Evolutionary conservation across 31 red algal genomes (phyloP).

Genomic region (Bonnemaisonia californica): DNA sequence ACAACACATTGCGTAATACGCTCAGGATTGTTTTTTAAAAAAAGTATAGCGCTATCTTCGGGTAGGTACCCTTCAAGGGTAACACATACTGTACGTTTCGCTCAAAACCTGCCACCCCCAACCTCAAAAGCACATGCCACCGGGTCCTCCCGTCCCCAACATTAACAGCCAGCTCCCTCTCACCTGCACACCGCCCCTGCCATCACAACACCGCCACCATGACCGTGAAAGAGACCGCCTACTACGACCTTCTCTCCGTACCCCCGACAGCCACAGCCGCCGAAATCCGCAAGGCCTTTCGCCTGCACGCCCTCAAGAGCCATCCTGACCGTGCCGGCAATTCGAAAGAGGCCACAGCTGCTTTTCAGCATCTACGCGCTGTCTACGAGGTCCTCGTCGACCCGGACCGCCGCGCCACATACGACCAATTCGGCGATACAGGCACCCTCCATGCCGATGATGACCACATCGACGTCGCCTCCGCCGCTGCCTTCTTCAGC

Average conservation of each 20-base stretch:
- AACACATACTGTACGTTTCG: too few relatives aligned
- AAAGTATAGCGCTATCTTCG: too few relatives aligned
- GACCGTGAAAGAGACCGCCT: constrained; percentile 50
- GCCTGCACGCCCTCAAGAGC: constrained; percentile 69
- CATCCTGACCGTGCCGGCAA: constrained; percentile 82
- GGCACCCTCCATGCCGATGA: constrained; percentile 43
- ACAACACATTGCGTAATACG: too few relatives aligned
- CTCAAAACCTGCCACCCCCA: neutral
- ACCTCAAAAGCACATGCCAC: neutral
- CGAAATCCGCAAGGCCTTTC: constrained; percentile 84
- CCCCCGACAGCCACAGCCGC: constrained; percentile 40
- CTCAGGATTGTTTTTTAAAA: too few relatives aligned
- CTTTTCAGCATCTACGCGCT: constrained; percentile 85
- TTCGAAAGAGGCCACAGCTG: constrained; percentile 48
- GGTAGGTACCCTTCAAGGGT: too few relatives aligned
- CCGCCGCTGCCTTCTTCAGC: constrained; percentile 46
- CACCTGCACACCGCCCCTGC: neutral
- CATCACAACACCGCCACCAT: constrained; percentile 5
- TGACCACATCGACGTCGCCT: constrained; percentile 37
- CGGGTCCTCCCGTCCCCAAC: neutral
- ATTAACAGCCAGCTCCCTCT: neutral
- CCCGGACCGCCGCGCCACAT: constrained; percentile 72
- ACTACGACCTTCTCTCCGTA: constrained; percentile 77
- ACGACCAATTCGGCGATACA: constrained; percentile 74
- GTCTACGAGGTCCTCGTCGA: constrained; percentile 87